Conservation (phyloP, 495 filamentous ascomycete species). For the Venustampulla echinocandica region DNA sequence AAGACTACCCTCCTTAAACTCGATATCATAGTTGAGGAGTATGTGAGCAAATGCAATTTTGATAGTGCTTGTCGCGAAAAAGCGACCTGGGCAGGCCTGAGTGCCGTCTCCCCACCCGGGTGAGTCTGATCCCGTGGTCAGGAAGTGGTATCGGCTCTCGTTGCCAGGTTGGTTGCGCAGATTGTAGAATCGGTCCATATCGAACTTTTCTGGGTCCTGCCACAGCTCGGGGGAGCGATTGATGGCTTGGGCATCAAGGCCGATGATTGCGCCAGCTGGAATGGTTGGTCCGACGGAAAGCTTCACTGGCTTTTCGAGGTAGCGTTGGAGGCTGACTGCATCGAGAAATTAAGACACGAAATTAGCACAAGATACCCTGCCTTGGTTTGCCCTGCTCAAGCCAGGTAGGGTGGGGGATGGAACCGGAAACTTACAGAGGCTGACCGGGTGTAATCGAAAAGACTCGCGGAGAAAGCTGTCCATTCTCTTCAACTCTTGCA, state of each 20-base stretch:
- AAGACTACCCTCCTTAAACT: not conserved
- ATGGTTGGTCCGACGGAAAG: not conserved
- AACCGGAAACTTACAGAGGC: no score
- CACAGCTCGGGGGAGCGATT: not conserved
- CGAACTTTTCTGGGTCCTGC: slow-evolving; percentile 35
- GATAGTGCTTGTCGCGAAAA: slow-evolving; percentile 42
- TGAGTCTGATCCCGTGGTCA: slow-evolving; percentile 21
- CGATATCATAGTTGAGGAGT: slow-evolving; percentile 41
- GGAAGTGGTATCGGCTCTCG: slow-evolving; percentile 32
- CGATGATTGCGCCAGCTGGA: not conserved
- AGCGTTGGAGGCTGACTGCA: not conserved
- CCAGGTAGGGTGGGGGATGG: no score
- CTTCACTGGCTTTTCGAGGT: not conserved
- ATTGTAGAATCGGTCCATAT: slow-evolving; percentile 42
- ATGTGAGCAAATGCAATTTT: slow-evolving; percentile 46
- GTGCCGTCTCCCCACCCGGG: slow-evolving; percentile 37
- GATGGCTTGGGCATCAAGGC: not conserved
- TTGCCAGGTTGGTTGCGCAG: slow-evolving; percentile 32
- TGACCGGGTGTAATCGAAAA: no score
- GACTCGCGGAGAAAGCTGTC: no score
- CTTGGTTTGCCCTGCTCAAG: no score
- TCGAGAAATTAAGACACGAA: no score
- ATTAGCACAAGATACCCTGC: no score
- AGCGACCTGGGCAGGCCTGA: slow-evolving; percentile 50
- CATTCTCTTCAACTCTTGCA: no score